A percentile compares a stretch with the other conserved stretches of the same genome.
phyloP scores from a whole-genome alignment of 768 basidiomycete species.

The Lactifluus hygrophoroides region DNA sequence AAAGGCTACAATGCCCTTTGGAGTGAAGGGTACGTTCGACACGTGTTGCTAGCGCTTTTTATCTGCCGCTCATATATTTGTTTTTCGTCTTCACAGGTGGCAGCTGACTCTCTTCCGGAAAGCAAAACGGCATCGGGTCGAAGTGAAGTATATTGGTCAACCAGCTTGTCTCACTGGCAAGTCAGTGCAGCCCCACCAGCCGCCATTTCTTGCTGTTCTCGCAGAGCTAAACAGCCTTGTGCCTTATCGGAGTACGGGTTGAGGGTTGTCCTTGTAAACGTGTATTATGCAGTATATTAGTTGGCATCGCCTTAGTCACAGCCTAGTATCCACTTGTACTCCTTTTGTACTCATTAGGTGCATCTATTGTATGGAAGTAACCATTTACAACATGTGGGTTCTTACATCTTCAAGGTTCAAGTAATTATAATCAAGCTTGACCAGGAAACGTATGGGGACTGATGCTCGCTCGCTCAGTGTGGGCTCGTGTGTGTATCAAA shows the following conservation, averaged over 20 bases:
- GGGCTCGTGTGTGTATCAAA: no score
- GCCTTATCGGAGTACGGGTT: background rate
- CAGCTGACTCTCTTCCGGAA: constrained; percentile 53
- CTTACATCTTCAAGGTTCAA: no score
- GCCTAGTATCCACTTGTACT: background rate
- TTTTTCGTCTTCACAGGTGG: constrained; percentile 41
- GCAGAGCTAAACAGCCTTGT: constrained; percentile 28
- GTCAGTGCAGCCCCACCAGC: constrained; percentile 36
- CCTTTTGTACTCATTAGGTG: background rate
- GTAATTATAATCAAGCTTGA: background rate
- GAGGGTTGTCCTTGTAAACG: background rate
- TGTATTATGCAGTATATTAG: constrained; percentile 14
- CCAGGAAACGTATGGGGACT: no score
- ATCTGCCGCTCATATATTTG: background rate
- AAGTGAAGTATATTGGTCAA: constrained; percentile 61
- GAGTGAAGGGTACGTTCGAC: constrained; percentile 48
- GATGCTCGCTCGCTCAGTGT: no score
- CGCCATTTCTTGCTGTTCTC: constrained; percentile 64
- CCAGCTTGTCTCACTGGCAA: constrained; percentile 51
- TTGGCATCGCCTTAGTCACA: background rate
- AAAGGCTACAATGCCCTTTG: constrained; percentile 57
- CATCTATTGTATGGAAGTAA: constrained; percentile 2
- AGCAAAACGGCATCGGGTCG: constrained; percentile 53
- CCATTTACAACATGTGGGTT: no score
- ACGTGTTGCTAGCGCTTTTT: background rate